phyloP scores from a whole-genome alignment of 805 yeast genomes.

The Pichia exigua region DNA sequence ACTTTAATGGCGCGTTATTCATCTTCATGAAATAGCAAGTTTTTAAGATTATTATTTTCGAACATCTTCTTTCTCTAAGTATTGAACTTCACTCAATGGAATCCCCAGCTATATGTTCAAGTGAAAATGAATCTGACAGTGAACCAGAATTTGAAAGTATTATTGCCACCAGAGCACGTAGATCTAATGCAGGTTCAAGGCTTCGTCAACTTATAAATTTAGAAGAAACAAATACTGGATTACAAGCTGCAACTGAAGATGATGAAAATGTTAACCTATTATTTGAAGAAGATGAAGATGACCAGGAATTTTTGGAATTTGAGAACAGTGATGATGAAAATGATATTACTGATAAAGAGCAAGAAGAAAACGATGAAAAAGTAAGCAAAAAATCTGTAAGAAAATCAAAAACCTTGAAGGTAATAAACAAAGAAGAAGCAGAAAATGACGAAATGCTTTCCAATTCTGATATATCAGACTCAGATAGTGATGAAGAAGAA shows the following conservation, averaged over 20 bases:
- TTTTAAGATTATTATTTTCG: not conserved
- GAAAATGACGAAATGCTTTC: slow-evolving; percentile 35
- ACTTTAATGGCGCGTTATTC: not conserved
- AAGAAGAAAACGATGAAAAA: slow-evolving; percentile 26
- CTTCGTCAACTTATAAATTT: slow-evolving; percentile 64
- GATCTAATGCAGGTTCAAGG: slow-evolving; percentile 88
- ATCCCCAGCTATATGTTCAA: not conserved
- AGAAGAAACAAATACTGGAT: slow-evolving; percentile 38
- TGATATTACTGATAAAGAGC: slow-evolving; percentile 14
- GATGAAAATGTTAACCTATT: slow-evolving; percentile 68
- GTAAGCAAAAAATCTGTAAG: slow-evolving; percentile 7
- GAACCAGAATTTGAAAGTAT: slow-evolving; percentile 42
- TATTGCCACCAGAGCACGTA: slow-evolving; percentile 65
- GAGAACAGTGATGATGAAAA: slow-evolving; percentile 26
- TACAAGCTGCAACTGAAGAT: slow-evolving; percentile 40
- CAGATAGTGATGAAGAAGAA: slow-evolving; percentile 53
- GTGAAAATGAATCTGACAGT: slow-evolving; percentile 17
- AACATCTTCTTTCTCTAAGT: not conserved
- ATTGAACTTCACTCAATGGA: not conserved
- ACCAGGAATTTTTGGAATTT: slow-evolving; percentile 36
- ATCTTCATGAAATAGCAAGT: not conserved
- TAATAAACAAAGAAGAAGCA: slow-evolving; percentile 15
- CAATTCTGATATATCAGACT: slow-evolving; percentile 42
- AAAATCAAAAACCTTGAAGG: not conserved
- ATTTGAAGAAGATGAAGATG: slow-evolving; percentile 58